Evolutionary conservation across 139 green algal species (phyloP).

Genomic region (Coelastrella sp.): DNA sequence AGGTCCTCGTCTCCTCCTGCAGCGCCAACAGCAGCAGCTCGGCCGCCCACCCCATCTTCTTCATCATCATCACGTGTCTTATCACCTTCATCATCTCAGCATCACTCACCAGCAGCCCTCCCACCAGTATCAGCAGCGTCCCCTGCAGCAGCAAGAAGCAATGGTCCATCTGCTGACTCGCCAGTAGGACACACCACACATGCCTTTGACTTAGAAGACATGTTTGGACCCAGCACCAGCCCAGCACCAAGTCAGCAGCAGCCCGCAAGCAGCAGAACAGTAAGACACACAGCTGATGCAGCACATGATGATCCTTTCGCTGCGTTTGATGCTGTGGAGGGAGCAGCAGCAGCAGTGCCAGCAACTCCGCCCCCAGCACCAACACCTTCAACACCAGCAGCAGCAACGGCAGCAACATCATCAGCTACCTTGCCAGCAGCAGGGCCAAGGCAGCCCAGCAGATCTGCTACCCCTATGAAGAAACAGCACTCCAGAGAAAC

Average conservation of each 20-base stretch:
- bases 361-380: conserved; percentile 26
- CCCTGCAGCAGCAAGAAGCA: neutral
- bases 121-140: neutral
- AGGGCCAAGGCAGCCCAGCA: neutral
- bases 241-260: conserved; percentile 5
- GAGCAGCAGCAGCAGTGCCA: conserved; percentile 45
- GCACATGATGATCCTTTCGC: conserved; percentile 52
- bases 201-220: conserved; percentile 42
- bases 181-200: neutral
- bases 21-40: neutral
- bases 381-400: neutral
- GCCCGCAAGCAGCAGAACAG: neutral
- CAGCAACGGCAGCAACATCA: conserved; percentile 21
- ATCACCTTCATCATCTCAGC: no score
- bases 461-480: neutral
- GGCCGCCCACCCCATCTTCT: no score
- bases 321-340: conserved; percentile 47
- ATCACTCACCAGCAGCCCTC: neutral
- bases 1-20: neutral
- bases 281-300: neutral
- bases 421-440: neutral
- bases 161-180: neutral
- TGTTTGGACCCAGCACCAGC: conserved; percentile 41
- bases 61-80: no score
- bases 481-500: neutral